Evolutionary conservation across 345 rosid genomes (phyloP), one percentile per base, ranked within the genome.

Genomic region (Geranium rotundifolium): DNA sequence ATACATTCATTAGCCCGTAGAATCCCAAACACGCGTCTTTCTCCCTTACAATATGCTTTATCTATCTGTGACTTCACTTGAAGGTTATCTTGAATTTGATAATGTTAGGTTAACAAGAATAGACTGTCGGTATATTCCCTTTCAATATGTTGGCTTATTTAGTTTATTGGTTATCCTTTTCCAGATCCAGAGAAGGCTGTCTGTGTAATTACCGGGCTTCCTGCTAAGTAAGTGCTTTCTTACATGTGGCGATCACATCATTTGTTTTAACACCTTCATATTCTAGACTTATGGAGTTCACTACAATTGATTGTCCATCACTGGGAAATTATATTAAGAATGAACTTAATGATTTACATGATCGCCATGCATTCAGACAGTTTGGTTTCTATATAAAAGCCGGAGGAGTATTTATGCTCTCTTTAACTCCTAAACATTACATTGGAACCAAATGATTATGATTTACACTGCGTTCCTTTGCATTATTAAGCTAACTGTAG

Each of bases 181-280:
- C 54, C 87, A 93, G 97, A 86, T 80, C 87, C 95, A 20, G 88
- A 86, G 69, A 84, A 90, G 76, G 82, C 89, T 37, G 71, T 77
- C 14, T 90, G 99, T 58, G 84, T 80, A 64, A 82, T 93, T 60
- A 93, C 96, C 34, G 99, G 99, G 70, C 70, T 90, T 76, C 97
- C 95, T 70, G 99, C 97, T 64, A 87, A 86, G 97, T 93, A 87
- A 79, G 91, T 37, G 60, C 59, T 54, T 14, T 57, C 52, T 46
- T 46, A 46, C 12, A 3, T 64, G n/a, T 73, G 5, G 19, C 56
- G 55, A 57, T 67, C 65, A n/a, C 17, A 73, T 39, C 49, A 50
- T 62, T 56, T 17, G 46, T 50, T 56, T 37, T 56, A 58, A 57
- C 61, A 17, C 54, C 39, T 60, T 27, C 50, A 8, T 55, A 61